phyloP scores from a whole-genome alignment of 306 rosid species.

The Citrullus amarus region DNA sequence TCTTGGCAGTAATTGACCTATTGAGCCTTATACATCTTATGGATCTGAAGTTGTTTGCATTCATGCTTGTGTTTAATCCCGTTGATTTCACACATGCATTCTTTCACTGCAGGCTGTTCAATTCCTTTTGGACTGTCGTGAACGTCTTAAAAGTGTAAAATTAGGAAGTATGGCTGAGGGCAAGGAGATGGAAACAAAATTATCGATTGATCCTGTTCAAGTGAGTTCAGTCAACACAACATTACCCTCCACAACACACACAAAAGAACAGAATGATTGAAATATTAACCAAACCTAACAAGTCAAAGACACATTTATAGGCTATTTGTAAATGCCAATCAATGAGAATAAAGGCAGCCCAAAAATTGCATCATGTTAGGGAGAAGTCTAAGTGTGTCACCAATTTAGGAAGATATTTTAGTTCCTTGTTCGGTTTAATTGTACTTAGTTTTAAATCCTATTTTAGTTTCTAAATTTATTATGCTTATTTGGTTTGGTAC shows the following conservation, averaged over 20 bases:
- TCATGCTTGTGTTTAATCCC: background rate
- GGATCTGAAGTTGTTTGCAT: background rate
- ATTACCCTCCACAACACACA: background rate
- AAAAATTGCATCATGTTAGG: background rate
- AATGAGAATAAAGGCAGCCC: background rate
- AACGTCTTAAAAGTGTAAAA: constrained; percentile 25
- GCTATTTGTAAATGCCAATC: no score
- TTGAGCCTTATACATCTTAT: background rate
- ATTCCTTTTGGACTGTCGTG: constrained; percentile 49
- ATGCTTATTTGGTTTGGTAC: background rate
- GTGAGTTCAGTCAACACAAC: constrained; percentile 20
- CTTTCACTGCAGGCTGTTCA: constrained; percentile 59
- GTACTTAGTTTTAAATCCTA: background rate
- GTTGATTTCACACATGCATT: background rate
- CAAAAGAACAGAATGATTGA: background rate
- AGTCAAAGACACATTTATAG: background rate
- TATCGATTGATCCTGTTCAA: constrained; percentile 66
- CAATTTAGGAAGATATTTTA: background rate
- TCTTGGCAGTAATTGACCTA: background rate
- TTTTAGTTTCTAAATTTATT: background rate
- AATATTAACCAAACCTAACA: background rate
- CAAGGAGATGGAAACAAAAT: constrained; percentile 19
- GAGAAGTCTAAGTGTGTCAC: background rate
- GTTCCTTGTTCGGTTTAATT: background rate
- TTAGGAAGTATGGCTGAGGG: constrained; percentile 23